phyloP scores from a whole-genome alignment of 2,329 filamentous ascomycete genomes.

The Thelonectria rubi region DNA sequence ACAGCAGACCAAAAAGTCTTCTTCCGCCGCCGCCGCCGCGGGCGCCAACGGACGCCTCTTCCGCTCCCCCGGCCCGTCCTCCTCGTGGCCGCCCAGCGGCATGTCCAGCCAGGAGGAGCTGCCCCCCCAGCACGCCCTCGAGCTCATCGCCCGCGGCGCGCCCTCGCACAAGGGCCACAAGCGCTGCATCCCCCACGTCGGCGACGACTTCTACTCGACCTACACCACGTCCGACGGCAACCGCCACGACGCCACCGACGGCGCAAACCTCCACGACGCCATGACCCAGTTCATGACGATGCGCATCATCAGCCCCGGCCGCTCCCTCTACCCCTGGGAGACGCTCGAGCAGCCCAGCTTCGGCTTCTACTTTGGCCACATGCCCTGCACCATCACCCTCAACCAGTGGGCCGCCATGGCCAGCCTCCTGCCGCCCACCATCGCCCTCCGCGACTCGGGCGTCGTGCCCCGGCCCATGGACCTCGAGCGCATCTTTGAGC shows the following conservation, averaged over 20 bases:
- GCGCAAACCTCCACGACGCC: slow-evolving; percentile 59
- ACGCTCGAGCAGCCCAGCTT: slow-evolving; percentile 79
- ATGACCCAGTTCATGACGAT: slow-evolving; percentile 69
- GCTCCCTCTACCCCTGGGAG: slow-evolving; percentile 68
- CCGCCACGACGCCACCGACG: slow-evolving; percentile 55
- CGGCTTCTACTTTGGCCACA: slow-evolving; percentile 71
- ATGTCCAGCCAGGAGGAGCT: slow-evolving; percentile 60
- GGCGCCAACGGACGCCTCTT: slow-evolving; percentile 33
- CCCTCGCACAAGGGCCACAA: slow-evolving; percentile 65
- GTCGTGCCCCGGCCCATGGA: slow-evolving; percentile 68
- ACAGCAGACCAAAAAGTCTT: slow-evolving; percentile 25
- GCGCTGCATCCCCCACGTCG: slow-evolving; percentile 62
- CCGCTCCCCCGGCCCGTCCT: slow-evolving; percentile 49
- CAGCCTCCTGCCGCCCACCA: slow-evolving; percentile 63
- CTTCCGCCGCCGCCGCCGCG: slow-evolving; percentile 18
- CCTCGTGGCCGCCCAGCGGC: slow-evolving; percentile 66
- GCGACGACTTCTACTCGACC: slow-evolving; percentile 64
- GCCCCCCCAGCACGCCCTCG: slow-evolving; percentile 62
- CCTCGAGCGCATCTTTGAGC: slow-evolving; percentile 64
- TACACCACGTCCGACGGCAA: slow-evolving; percentile 61
- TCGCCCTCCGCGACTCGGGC: slow-evolving; percentile 67
- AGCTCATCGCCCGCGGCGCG: slow-evolving; percentile 66
- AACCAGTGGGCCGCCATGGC: slow-evolving; percentile 73
- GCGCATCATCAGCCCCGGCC: slow-evolving; percentile 54
- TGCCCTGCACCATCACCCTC: slow-evolving; percentile 75